Evolutionary conservation across 2,329 filamentous ascomycete genomes (phyloP).

Genomic region (Hymenoscyphus scutula): DNA sequence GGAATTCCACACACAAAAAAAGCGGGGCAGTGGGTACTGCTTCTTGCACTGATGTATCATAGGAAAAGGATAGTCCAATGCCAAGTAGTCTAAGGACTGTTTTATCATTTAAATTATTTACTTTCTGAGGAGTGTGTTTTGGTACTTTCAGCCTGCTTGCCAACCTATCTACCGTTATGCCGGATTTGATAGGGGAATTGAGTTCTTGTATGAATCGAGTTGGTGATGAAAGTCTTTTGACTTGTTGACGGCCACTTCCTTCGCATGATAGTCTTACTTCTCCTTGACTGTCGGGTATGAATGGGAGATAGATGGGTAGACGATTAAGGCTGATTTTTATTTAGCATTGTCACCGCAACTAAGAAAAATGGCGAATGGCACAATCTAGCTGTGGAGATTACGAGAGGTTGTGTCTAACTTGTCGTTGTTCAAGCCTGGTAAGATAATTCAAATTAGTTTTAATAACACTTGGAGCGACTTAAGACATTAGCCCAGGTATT

Average conservation of each 20-base stretch:
- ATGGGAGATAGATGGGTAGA: background rate
- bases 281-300: background rate
- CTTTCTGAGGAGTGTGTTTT: background rate
- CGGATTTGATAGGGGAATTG: background rate
- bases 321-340: background rate
- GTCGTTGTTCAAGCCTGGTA: no score
- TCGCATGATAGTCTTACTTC: background rate
- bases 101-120: background rate
- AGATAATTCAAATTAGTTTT: no score
- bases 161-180: background rate
- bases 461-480: no score
- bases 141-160: background rate
- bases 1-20: conserved; percentile 4
- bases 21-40: conserved; percentile 3
- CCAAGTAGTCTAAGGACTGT: background rate
- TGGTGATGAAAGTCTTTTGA: background rate
- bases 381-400: no score
- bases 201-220: background rate
- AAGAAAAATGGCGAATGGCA: no score
- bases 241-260: background rate
- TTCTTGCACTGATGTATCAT: conserved; percentile 12
- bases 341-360: no score
- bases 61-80: conserved; percentile 11
- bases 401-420: no score
- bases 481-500: no score